Conservation (phyloP, 306 rosid species). For the Elaeagnus macrophylla region DNA sequence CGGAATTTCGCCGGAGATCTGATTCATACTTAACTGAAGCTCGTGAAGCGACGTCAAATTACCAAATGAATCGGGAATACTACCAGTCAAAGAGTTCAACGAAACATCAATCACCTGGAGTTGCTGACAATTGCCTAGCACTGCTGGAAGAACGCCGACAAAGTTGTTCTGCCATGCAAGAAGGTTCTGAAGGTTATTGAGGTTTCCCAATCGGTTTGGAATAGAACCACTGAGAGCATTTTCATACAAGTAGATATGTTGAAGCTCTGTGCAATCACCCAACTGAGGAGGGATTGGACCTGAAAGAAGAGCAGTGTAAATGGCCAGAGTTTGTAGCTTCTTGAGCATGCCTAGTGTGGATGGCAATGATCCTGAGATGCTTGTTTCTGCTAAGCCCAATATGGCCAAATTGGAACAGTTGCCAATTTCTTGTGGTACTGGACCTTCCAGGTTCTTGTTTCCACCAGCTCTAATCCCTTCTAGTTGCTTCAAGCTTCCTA, state of each 20-base stretch:
- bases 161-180: constrained; percentile 74
- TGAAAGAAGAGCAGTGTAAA: constrained; percentile 69
- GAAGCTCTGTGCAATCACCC: constrained; percentile 54
- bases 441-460: constrained; percentile 69
- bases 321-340: constrained; percentile 62
- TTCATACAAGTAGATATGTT: constrained; percentile 58
- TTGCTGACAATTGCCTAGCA: constrained; percentile 58
- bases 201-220: constrained; percentile 55
- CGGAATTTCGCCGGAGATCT: constrained; percentile 79
- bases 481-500: constrained; percentile 47
- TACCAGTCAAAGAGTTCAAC: constrained; percentile 61
- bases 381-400: constrained; percentile 82
- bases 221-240: constrained; percentile 73
- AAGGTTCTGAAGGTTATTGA: constrained; percentile 48
- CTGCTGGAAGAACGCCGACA: constrained; percentile 67
- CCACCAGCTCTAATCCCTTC: constrained; percentile 78
- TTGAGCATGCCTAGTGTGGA: constrained; percentile 47
- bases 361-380: constrained; percentile 67
- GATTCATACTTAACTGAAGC: constrained; percentile 63
- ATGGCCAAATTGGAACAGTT: constrained; percentile 54
- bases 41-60: constrained; percentile 52
- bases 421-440: constrained; percentile 60
- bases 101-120: constrained; percentile 59
- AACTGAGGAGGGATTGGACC: constrained; percentile 70
- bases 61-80: constrained; percentile 56